These are phyloP conservation scores for sorghum (Sorghum bicolor) DNA, from an alignment of 176 grass and related monocot species.

Conservation along the genomic window Sorghum_bicolor_NCBIv3 NC_012878.2:5545001-5545500, in stretches of 20 bases:
- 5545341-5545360: neutral
- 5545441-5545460: conserved; percentile 43
- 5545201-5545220: neutral
- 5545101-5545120: neutral
- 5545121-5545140: neutral
- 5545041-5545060: neutral
- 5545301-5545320: neutral
- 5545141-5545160: too few relatives aligned
- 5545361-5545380: neutral
- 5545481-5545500: conserved; percentile 10
- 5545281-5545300: neutral
- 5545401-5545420: neutral
- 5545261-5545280: neutral
- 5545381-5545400: neutral
- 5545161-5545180: too few relatives aligned
- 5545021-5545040: neutral
- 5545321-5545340: neutral
- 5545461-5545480: neutral
- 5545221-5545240: neutral
- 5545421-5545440: neutral
- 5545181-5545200: too few relatives aligned
- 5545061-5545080: too few relatives aligned
- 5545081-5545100: neutral
- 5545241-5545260: neutral
- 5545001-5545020: neutral